Conservation (phyloP, 768 basidiomycete species). For the Collybia mongolica region DNA sequence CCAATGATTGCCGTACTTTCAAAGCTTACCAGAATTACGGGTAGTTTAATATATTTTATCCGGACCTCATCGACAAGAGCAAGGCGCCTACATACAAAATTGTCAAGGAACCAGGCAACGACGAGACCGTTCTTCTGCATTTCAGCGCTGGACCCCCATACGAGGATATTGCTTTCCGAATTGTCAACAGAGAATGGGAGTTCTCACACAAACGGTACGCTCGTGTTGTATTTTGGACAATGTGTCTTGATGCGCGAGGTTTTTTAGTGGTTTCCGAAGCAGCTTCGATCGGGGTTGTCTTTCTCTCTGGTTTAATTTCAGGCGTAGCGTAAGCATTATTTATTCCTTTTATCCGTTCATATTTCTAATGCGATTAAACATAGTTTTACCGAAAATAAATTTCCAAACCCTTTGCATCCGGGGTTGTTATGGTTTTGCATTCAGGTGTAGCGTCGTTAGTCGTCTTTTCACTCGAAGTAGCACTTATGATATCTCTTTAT, state of each 20-base stretch:
- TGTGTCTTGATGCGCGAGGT: conserved; percentile 2
- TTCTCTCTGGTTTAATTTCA: conserved; percentile 96
- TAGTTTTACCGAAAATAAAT: conserved; percentile 82
- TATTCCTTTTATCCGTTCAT: conserved; percentile 3
- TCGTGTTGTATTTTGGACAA: neutral
- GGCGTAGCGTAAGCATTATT: conserved; percentile 74
- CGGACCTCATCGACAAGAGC: conserved; percentile 97
- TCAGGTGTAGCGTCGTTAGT: neutral
- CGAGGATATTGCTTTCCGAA: conserved; percentile 97
- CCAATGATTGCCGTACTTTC: neutral
- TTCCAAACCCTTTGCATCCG: neutral
- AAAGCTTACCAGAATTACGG: conserved; percentile 5
- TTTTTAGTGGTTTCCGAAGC: conserved; percentile 86
- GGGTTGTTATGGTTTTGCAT: neutral
- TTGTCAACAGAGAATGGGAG: conserved; percentile 98
- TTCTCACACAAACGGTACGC: conserved; percentile 91
- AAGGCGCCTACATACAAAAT: conserved; percentile 97
- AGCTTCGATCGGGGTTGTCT: conserved; percentile 97
- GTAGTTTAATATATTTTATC: conserved; percentile 97
- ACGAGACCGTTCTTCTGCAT: conserved; percentile 89
- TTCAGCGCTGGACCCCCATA: conserved; percentile 98
- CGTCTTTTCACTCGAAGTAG: neutral
- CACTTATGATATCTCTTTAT: neutral
- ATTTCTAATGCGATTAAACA: conserved; percentile 11
- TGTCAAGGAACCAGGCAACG: conserved; percentile 90